Percentiles rank a stretch among this genome's conserved stretches.
Conservation (phyloP, 805 yeast species). For the Scheffersomyces amazonensis region DNA sequence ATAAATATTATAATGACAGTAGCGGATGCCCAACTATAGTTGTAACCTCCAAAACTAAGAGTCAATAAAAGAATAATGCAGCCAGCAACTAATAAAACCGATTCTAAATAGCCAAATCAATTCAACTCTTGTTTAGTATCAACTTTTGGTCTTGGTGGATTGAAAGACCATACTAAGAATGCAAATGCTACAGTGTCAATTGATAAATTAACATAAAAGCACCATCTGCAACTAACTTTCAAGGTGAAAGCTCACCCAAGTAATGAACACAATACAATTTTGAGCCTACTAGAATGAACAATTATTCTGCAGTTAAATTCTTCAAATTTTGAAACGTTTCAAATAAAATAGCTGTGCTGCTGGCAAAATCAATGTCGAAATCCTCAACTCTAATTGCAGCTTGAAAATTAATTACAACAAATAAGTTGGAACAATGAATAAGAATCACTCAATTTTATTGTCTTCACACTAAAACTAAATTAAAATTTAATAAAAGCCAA, state of each 20-base stretch:
- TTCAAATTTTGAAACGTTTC: no score
- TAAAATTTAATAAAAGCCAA: no score
- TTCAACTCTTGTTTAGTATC: slow-evolving; percentile 34
- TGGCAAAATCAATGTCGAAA: no score
- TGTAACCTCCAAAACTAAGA: slow-evolving; percentile 60
- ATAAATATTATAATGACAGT: slow-evolving; percentile 32
- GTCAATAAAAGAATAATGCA: slow-evolving; percentile 52
- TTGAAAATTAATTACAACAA: no score
- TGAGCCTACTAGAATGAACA: no score
- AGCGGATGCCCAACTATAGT: slow-evolving; percentile 51
- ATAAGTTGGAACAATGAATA: no score
- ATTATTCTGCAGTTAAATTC: no score
- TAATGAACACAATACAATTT: slow-evolving; percentile 54
- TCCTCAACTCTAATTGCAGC: no score
- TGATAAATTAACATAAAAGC: slow-evolving; percentile 47
- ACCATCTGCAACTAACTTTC: slow-evolving; percentile 56
- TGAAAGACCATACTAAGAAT: slow-evolving; percentile 31
- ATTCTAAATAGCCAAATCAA: slow-evolving; percentile 54
- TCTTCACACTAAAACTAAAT: no score
- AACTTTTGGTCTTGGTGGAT: slow-evolving; percentile 44
- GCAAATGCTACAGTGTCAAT: slow-evolving; percentile 35
- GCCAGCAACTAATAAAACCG: slow-evolving; percentile 45
- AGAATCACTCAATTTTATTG: no score
- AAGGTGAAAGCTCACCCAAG: slow-evolving; percentile 48
- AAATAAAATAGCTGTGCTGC: no score